These are phyloP conservation scores for Aechmea fasciata DNA, from an alignment of 176 grass and related monocot species.

Conservation along the genomic window DNA sequence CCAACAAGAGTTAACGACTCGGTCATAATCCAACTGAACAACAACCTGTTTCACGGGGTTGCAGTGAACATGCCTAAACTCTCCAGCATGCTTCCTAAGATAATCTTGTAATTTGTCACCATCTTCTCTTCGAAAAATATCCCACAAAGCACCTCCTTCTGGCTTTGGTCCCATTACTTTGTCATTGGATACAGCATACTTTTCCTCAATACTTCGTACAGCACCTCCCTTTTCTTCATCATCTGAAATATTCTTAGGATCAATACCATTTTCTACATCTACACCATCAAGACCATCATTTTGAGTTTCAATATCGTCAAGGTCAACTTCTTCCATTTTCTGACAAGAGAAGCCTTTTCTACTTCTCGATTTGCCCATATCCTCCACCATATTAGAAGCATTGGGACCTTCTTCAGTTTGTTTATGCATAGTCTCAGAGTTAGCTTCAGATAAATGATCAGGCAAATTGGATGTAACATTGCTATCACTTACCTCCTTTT, in stretches of 20 bases:
- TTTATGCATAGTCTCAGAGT: background rate
- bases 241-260: background rate
- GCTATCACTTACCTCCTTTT: background rate
- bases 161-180: conserved; percentile 7
- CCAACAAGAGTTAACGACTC: background rate
- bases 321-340: background rate
- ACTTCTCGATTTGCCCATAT: background rate
- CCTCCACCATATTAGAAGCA: background rate
- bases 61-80: conserved; percentile 57
- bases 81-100: conserved; percentile 49
- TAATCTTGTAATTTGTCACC: conserved; percentile 49
- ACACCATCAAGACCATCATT: background rate
- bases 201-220: background rate
- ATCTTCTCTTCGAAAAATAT: conserved; percentile 89
- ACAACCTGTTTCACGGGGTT: conserved; percentile 44
- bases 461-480: background rate
- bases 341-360: background rate
- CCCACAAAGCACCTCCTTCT: conserved; percentile 76
- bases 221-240: conserved; percentile 4
- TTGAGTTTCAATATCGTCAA: background rate
- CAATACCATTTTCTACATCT: background rate
- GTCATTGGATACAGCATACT: conserved; percentile 4
- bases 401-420: background rate
- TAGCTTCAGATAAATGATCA: background rate
- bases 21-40: background rate